Evolutionary conservation across 208 protist genomes (phyloP), one percentile per base, ranked within the genome.

Genomic region (Leishmania martiniquensis): DNA sequence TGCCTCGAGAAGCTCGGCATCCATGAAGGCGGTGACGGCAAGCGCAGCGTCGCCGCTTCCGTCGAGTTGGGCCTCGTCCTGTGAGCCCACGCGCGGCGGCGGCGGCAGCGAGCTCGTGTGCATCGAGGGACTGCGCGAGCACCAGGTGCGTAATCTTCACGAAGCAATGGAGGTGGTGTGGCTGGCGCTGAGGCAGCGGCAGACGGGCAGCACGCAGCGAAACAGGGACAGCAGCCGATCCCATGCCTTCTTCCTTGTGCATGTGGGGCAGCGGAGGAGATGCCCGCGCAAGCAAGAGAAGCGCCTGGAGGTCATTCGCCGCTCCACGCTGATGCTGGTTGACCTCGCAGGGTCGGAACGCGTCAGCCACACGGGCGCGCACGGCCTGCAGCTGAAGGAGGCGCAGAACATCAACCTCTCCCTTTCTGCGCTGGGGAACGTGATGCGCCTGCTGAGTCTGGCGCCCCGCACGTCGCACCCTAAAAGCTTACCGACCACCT

Each of bases 301-400:
- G 52, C 63, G 47, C 15, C 20, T 72, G 37, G 55, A 54, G 5
- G 34, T 63, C 51, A 51, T 54, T 2, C 62, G 49, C 42, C 71
- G 47, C 51, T 80, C 63, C n/a, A 84, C 54, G 1, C 82, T 98
- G 39, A 95, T 88, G 45, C 68, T 99, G 39, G 95, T 97, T 9
- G 98, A 99, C 81, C 84, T 99, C 17, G 98, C 97, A 0, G 98
- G 98, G 20, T 94, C 84, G n/a, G 97, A 99, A 78, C 82, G 93
- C 12, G 88, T 97, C 17, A 85, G 87, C 15, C 83, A 91, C 75
- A 95, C 92, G 1, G 87, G 93, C 25, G 95, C 93, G 12, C 81
- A 90, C 47, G 94, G 96, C 44, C 29, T 77, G 15, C 85, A 82
- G 6, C 73, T 98, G 17, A 85, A 93, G 66, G 96, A 99, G 77